A percentile compares a stretch with the other conserved stretches of the same genome.
phyloP scores from a whole-genome alignment of 805 yeast species.

The Zygosaccharomyces siamensis region DNA sequence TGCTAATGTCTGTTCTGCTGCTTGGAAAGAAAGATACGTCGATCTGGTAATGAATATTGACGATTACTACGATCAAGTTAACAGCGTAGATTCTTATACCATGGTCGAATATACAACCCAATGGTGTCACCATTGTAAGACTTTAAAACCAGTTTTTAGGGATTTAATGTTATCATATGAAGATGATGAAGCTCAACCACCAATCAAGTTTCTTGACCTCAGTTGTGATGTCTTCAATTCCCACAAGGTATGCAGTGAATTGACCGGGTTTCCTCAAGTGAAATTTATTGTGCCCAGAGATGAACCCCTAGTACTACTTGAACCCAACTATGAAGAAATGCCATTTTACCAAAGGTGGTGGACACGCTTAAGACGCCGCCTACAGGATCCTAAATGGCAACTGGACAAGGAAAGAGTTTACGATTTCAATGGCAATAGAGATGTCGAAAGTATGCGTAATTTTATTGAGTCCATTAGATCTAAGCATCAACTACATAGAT shows the following conservation, averaged over 20 bases:
- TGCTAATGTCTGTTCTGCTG: neutral
- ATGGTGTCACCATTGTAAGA: constrained; percentile 70
- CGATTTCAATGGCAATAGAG: constrained; percentile 52
- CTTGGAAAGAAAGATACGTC: constrained; percentile 5
- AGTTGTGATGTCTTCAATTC: constrained; percentile 34
- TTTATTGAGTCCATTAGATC: constrained; percentile 42
- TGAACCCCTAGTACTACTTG: constrained; percentile 10
- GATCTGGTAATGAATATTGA: constrained; percentile 22
- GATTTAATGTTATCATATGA: constrained; percentile 42
- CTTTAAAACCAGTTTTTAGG: constrained; percentile 50
- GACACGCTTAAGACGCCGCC: constrained; percentile 4
- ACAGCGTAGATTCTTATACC: constrained; percentile 27
- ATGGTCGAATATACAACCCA: constrained; percentile 48
- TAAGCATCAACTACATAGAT: constrained; percentile 11
- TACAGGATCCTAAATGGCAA: constrained; percentile 19
- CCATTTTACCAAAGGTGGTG: constrained; percentile 13
- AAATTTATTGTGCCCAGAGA: constrained; percentile 50
- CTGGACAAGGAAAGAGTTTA: constrained; percentile 40
- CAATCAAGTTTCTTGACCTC: constrained; percentile 30
- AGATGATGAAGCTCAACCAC: constrained; percentile 6
- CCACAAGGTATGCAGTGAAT: constrained; percentile 23
- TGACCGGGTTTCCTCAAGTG: constrained; percentile 61
- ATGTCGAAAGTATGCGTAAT: constrained; percentile 42
- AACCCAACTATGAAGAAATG: neutral
- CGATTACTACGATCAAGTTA: constrained; percentile 29